phyloP scores from a whole-genome alignment of 2,329 filamentous ascomycete genomes.

The Ambrosiella cleistominuta region DNA sequence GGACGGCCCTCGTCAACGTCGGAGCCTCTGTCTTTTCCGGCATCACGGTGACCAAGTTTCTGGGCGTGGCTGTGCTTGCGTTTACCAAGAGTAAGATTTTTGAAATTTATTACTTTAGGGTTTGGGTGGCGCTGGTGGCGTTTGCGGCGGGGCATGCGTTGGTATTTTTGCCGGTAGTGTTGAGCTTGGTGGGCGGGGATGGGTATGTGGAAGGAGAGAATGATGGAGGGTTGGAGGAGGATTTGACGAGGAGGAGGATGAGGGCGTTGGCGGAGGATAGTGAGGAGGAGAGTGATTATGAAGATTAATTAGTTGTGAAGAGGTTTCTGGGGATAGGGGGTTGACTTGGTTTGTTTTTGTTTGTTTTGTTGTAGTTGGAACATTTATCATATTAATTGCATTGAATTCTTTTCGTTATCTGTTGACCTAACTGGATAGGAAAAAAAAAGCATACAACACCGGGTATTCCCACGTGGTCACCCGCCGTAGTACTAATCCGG shows the following conservation, averaged over 20 bases:
- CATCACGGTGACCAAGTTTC: slow-evolving; percentile 86
- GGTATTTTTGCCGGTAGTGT: slow-evolving; percentile 74
- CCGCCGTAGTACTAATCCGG: no score
- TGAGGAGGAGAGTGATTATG: slow-evolving; percentile 7
- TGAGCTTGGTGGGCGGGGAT: slow-evolving; percentile 70
- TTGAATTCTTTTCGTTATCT: no score
- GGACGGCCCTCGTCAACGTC: slow-evolving; percentile 87
- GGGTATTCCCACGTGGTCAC: no score
- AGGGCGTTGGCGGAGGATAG: slow-evolving; percentile 2
- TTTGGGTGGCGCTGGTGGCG: slow-evolving; percentile 82
- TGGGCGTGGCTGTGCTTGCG: slow-evolving; percentile 80
- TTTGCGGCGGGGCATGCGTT: slow-evolving; percentile 81
- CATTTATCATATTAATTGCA: no score
- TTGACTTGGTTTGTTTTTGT: no score
- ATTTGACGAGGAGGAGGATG: slow-evolving; percentile 43
- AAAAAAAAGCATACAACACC: no score
- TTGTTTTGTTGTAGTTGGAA: no score
- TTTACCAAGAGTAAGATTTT: slow-evolving; percentile 98
- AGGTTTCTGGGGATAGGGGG: no score
- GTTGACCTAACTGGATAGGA: no score
- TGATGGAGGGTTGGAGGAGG: slow-evolving; percentile 77
- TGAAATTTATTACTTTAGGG: slow-evolving; percentile 96
- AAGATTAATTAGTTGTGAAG: background rate
- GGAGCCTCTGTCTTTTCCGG: slow-evolving; percentile 89
- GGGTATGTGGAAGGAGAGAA: slow-evolving; percentile 79